Percentiles rank a stretch among this genome's conserved stretches.
Evolutionary conservation across 176 grass and related monocot genomes (phyloP).

Genomic region (Oryza punctata): DNA sequence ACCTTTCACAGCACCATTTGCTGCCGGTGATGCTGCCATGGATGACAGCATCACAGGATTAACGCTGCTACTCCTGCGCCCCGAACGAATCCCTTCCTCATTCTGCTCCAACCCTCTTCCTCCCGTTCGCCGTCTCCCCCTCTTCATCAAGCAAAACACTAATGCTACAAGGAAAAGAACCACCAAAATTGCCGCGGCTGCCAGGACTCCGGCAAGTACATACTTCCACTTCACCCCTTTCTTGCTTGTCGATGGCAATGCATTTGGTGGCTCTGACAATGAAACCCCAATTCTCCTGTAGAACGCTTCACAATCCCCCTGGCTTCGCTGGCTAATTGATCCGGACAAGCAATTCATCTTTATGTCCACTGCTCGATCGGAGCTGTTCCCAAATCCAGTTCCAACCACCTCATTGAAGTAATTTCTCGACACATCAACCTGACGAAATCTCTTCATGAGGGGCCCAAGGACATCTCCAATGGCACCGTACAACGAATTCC

Average conservation of each 20-base stretch:
- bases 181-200: slow-evolving; percentile 40
- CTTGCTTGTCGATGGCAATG: slow-evolving; percentile 14
- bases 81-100: slow-evolving; percentile 50
- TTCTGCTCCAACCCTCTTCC: slow-evolving; percentile 44
- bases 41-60: slow-evolving; percentile 56
- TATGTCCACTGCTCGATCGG: slow-evolving; percentile 24
- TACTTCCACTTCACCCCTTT: slow-evolving; percentile 50
- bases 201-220: slow-evolving; percentile 55
- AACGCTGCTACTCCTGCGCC: slow-evolving; percentile 54
- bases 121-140: slow-evolving; percentile 26
- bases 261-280: slow-evolving; percentile 28
- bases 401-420: slow-evolving; percentile 54
- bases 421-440: slow-evolving; percentile 70
- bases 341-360: slow-evolving; percentile 63
- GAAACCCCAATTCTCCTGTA: slow-evolving; percentile 48
- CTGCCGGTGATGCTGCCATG: slow-evolving; percentile 13
- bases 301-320: slow-evolving; percentile 58
- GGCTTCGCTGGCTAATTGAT: slow-evolving; percentile 51
- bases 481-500: slow-evolving; percentile 66
- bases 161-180: slow-evolving; percentile 32
- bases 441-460: slow-evolving; percentile 52
- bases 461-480: slow-evolving; percentile 37
- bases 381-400: background rate
- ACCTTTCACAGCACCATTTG: slow-evolving; percentile 34
- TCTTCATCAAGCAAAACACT: slow-evolving; percentile 47